Evolutionary conservation across 23 red algal genomes (phyloP).

Genomic region (Gracilaria domingensis): DNA sequence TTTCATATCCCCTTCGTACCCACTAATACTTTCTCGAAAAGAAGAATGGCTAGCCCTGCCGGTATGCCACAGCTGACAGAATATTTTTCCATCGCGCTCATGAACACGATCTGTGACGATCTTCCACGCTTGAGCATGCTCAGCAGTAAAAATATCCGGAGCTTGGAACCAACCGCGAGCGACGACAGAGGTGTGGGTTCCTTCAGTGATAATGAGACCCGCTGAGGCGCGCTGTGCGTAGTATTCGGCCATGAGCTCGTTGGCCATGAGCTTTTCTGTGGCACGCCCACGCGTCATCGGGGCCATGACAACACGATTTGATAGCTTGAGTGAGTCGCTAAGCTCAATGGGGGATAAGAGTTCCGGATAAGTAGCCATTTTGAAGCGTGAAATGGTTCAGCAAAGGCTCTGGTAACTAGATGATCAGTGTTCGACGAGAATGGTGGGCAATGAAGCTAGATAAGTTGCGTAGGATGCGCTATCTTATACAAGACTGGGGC

Average conservation of each 20-base stretch:
- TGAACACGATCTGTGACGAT: slow-evolving; percentile 71
- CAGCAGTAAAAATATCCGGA: slow-evolving; percentile 63
- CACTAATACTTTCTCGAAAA: slow-evolving; percentile 53
- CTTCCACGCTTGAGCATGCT: slow-evolving; percentile 70
- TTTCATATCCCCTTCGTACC: slow-evolving; percentile 40
- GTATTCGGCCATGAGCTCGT: slow-evolving; percentile 74
- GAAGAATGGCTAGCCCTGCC: slow-evolving; percentile 76
- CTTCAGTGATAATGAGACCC: slow-evolving; percentile 82
- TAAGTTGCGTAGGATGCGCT: too few relatives aligned
- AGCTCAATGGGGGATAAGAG: slow-evolving; percentile 59
- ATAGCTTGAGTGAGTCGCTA: slow-evolving; percentile 36
- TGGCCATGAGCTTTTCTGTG: slow-evolving; percentile 33
- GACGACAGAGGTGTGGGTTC: slow-evolving; percentile 62
- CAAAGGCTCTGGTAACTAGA: too few relatives aligned
- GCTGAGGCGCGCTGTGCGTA: slow-evolving; percentile 70
- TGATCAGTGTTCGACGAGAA: too few relatives aligned
- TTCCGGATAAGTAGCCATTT: slow-evolving; percentile 20
- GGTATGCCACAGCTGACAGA: slow-evolving; percentile 87
- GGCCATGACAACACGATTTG: slow-evolving; percentile 84
- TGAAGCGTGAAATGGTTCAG: neutral
- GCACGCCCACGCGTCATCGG: slow-evolving; percentile 81
- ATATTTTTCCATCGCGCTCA: slow-evolving; percentile 68
- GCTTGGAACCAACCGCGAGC: slow-evolving; percentile 77
- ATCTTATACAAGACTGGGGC: too few relatives aligned
- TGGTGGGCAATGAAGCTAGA: too few relatives aligned